A percentile compares a stretch with the other conserved stretches of the same genome.
Conservation (phyloP, 495 filamentous ascomycete genomes). For the Hypoxylon crocopeplum region DNA sequence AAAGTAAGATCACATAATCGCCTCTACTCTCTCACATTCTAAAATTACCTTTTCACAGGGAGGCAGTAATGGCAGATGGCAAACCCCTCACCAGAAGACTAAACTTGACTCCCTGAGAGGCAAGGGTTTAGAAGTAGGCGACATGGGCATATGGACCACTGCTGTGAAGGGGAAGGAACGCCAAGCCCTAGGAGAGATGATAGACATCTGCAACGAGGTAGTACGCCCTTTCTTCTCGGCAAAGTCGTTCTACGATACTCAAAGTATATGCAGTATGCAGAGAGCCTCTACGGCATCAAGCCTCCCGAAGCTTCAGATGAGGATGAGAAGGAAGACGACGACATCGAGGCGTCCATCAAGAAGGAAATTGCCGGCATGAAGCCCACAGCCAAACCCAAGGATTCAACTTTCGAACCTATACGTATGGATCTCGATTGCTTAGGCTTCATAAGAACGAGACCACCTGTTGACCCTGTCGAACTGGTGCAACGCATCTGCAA, state of each 20-base stretch:
- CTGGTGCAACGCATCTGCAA: slow-evolving; percentile 78
- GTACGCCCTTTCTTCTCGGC: neutral
- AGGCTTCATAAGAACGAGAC: slow-evolving; percentile 67
- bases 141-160: slow-evolving; percentile 87
- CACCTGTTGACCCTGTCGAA: slow-evolving; percentile 79
- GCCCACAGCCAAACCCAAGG: slow-evolving; percentile 51
- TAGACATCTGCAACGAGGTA: slow-evolving; percentile 79
- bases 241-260: neutral
- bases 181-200: slow-evolving; percentile 76
- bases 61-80: slow-evolving; percentile 61
- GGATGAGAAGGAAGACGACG: slow-evolving; percentile 53
- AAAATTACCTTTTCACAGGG: slow-evolving; percentile 41
- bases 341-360: slow-evolving; percentile 84
- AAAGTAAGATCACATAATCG: slow-evolving; percentile 32
- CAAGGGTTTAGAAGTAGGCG: slow-evolving; percentile 70
- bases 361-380: slow-evolving; percentile 76
- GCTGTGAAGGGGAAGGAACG: slow-evolving; percentile 82
- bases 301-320: slow-evolving; percentile 43
- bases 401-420: slow-evolving; percentile 65
- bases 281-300: slow-evolving; percentile 63
- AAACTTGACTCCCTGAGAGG: slow-evolving; percentile 44
- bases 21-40: neutral
- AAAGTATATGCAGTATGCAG: slow-evolving; percentile 55
- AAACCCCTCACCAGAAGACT: slow-evolving; percentile 58
- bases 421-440: slow-evolving; percentile 80